These are phyloP conservation scores for Monosporozyma servazzii DNA, from an alignment of 805 yeast species.

Conservation along the genomic window DNA sequence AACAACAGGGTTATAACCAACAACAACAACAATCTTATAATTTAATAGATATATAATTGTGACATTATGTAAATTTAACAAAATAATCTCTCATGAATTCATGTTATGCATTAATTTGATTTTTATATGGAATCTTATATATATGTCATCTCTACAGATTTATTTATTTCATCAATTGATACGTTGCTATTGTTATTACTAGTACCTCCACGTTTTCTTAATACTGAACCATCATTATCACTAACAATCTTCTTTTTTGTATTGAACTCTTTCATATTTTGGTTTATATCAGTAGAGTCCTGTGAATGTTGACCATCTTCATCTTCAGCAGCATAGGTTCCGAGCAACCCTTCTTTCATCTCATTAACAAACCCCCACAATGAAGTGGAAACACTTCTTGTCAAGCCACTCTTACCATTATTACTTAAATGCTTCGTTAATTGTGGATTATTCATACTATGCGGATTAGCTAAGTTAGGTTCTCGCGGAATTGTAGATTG, in stretches of 20 bases:
- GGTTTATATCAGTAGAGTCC: background rate
- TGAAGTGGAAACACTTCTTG: conserved; percentile 32
- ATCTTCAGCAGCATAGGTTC: conserved; percentile 30
- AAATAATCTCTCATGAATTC: background rate
- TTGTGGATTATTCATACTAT: conserved; percentile 1
- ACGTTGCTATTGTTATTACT: background rate
- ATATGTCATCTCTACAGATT: conserved; percentile 8
- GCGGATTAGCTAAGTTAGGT: background rate
- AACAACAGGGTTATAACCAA: conserved; percentile 11
- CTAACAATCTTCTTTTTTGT: conserved; percentile 6
- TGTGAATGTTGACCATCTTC: background rate
- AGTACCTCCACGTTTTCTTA: conserved; percentile 6
- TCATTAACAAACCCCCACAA: conserved; percentile 46
- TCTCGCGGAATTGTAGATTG: background rate
- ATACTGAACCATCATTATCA: conserved; percentile 5
- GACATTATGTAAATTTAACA: background rate
- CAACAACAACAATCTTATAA: conserved; percentile 8
- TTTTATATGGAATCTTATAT: background rate
- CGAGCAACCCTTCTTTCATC: conserved; percentile 35
- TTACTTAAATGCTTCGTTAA: background rate
- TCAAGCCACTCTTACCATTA: background rate
- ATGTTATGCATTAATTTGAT: background rate
- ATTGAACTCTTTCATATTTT: conserved; percentile 9
- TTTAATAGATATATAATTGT: conserved; percentile 23
- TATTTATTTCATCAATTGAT: background rate